These are phyloP conservation scores for Vicia villosa DNA, from an alignment of 306 rosid genomes.

Conservation along the genomic window DNA sequence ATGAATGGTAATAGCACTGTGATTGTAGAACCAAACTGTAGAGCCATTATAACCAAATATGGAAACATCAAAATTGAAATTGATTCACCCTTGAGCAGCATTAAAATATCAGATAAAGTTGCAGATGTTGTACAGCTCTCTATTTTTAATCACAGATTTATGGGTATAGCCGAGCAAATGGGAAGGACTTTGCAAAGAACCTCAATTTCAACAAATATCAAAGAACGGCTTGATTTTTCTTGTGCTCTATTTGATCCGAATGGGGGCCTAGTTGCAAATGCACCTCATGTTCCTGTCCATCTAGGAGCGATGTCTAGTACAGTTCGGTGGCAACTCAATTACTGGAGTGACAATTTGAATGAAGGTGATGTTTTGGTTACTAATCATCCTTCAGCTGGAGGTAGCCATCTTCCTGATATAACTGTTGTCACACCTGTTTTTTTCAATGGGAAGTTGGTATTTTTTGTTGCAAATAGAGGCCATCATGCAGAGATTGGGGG, in stretches of 20 bases:
- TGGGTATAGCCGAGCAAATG: slow-evolving; percentile 99
- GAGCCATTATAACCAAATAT: slow-evolving; percentile 72
- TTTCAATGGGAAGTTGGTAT: slow-evolving; percentile 66
- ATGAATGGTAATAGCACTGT: slow-evolving; percentile 98
- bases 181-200: slow-evolving; percentile 96
- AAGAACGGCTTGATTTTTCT: slow-evolving; percentile 94
- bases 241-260: slow-evolving; percentile 93
- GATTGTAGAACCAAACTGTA: slow-evolving; percentile 81
- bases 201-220: slow-evolving; percentile 94
- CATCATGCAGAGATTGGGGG: slow-evolving; percentile 97
- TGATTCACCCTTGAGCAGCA: slow-evolving; percentile 53
- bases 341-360: slow-evolving; percentile 71
- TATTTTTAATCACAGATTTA: slow-evolving; percentile 89
- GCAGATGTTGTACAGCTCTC: slow-evolving; percentile 94
- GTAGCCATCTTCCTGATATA: slow-evolving; percentile 97
- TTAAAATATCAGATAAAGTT: slow-evolving; percentile 60
- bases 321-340: slow-evolving; percentile 82
- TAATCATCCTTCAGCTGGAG: slow-evolving; percentile 96
- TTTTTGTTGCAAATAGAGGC: slow-evolving; percentile 92
- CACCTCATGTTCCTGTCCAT: slow-evolving; percentile 95
- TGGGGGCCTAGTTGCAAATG: slow-evolving; percentile 96
- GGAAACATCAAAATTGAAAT: slow-evolving; percentile 83
- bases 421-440: slow-evolving; percentile 92
- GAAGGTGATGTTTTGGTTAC: slow-evolving; percentile 96
- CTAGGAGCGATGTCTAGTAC: slow-evolving; percentile 96